Evolutionary conservation across 305 asterid species (phyloP).

Genomic region (Withania somnifera): DNA sequence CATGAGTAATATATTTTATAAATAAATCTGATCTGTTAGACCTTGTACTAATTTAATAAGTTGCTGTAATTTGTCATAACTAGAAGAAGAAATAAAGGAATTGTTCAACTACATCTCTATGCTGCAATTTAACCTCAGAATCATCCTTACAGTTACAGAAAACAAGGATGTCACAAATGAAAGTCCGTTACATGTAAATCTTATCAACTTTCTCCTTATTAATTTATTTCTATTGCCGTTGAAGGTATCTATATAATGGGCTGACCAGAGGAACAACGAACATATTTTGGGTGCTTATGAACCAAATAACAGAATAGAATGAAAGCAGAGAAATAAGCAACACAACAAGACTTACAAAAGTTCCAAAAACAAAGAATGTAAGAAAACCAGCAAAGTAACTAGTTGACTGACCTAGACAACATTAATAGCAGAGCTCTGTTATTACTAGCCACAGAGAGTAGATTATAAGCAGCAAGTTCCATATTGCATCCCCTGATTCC

Average conservation of each 20-base stretch:
- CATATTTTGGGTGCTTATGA: background rate
- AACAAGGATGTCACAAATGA: background rate
- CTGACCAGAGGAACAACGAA: background rate
- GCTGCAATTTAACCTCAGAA: background rate
- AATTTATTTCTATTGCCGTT: background rate
- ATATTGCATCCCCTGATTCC: slow-evolving; percentile 82
- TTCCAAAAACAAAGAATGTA: background rate
- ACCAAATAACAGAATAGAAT: background rate
- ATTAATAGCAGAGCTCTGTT: slow-evolving; percentile 89
- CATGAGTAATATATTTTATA: too few relatives aligned
- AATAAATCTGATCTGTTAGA: too few relatives aligned
- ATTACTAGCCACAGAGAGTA: slow-evolving; percentile 74
- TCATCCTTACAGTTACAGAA: background rate
- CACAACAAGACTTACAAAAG: background rate
- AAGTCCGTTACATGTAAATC: background rate
- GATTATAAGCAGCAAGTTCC: slow-evolving; percentile 94
- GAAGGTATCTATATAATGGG: background rate
- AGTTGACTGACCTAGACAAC: slow-evolving; percentile 79
- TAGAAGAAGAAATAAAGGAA: background rate
- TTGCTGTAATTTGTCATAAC: background rate
- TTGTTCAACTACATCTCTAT: background rate
- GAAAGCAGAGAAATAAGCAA: background rate
- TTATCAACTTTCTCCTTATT: background rate
- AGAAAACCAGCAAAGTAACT: slow-evolving; percentile 2
- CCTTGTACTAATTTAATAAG: too few relatives aligned